Conservation (phyloP, 2,329 filamentous ascomycete species). For the Zymoseptoria ardabiliae region DNA sequence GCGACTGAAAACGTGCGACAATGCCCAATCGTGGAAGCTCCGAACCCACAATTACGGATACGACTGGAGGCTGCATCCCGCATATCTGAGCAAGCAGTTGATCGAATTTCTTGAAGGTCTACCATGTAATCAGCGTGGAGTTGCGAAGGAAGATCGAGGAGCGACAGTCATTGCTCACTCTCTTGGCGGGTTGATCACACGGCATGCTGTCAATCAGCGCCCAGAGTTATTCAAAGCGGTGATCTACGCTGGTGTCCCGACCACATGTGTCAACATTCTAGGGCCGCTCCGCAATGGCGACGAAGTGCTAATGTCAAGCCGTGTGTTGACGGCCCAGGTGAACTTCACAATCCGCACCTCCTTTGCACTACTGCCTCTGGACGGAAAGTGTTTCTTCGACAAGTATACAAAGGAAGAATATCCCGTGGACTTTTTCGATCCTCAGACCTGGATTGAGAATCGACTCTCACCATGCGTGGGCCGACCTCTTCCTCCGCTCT, state of each 20-base stretch:
- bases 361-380: conserved; percentile 76
- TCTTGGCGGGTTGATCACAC: conserved; percentile 77
- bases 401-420: conserved; percentile 73
- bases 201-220: conserved; percentile 76
- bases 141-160: conserved; percentile 51
- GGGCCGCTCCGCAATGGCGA: conserved; percentile 89
- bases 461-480: conserved; percentile 69
- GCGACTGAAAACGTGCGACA: conserved; percentile 65
- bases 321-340: conserved; percentile 82
- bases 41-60: conserved; percentile 88
- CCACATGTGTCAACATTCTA: conserved; percentile 83
- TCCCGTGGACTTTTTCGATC: conserved; percentile 74
- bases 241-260: conserved; percentile 75
- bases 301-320: conserved; percentile 79
- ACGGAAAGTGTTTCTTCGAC: conserved; percentile 82
- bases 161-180: conserved; percentile 80
- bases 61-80: conserved; percentile 85
- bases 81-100: conserved; percentile 64
- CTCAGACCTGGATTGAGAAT: conserved; percentile 71
- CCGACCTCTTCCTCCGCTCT: conserved; percentile 55
- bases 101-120: conserved; percentile 65
- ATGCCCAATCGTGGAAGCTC: conserved; percentile 62
- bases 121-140: conserved; percentile 61
- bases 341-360: conserved; percentile 87
- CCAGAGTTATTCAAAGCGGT: conserved; percentile 83